A percentile compares a stretch with the other conserved stretches of the same genome.
Conservation (phyloP, 208 protist genomes). For the Acanthamoeba triangularis region DNA sequence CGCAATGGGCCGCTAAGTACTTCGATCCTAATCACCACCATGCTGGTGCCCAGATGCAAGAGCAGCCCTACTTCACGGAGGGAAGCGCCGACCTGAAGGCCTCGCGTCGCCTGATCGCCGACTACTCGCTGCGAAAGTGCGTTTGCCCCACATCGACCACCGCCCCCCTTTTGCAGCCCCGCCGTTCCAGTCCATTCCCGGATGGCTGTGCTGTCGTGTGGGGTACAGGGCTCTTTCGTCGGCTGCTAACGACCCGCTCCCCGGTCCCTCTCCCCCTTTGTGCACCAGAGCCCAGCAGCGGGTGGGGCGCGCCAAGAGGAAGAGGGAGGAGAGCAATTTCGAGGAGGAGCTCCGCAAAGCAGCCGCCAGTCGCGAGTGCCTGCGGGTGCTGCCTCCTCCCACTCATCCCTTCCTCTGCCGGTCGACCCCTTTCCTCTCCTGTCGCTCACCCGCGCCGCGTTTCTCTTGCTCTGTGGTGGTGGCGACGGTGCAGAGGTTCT, state of each 20-base stretch:
- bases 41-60: not conserved
- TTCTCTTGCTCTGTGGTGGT: not conserved
- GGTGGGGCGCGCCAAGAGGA: slow-evolving; percentile 45
- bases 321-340: slow-evolving; percentile 32
- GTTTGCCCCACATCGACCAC: not conserved
- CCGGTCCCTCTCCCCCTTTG: not conserved
- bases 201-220: too few species aligned
- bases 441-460: not conserved
- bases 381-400: not conserved
- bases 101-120: slow-evolving; percentile 75
- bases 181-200: too few species aligned
- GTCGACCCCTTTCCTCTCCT: not conserved
- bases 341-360: slow-evolving; percentile 42
- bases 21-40: not conserved
- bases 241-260: too few species aligned
- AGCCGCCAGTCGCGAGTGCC: not conserved
- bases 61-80: slow-evolving; percentile 85
- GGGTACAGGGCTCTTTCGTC: too few species aligned
- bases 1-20: not conserved
- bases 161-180: too few species aligned
- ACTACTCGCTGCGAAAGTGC: slow-evolving; percentile 73
- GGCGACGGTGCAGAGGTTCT: slow-evolving; percentile 51
- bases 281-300: slow-evolving; percentile 55
- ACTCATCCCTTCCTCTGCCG: not conserved
- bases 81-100: slow-evolving; percentile 76